Conservation (phyloP, 2,329 filamentous ascomycete genomes). For the Helotiales sp. region DNA sequence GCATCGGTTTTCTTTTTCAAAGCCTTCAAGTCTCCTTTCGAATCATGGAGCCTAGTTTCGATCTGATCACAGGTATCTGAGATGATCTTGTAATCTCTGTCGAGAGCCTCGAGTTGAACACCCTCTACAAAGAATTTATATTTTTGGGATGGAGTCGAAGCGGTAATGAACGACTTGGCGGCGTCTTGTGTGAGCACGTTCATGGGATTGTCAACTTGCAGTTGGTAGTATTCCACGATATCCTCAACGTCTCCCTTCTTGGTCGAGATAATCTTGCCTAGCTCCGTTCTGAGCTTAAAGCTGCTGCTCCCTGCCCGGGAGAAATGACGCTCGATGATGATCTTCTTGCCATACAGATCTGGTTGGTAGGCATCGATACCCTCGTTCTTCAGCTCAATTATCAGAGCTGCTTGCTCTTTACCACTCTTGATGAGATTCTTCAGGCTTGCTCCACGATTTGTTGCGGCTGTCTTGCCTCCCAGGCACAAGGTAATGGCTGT, state of each 20-base stretch:
- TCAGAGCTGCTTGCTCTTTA: conserved; percentile 73
- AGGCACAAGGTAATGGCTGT: conserved; percentile 92
- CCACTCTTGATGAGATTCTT: conserved; percentile 93
- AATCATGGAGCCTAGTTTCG: conserved; percentile 64
- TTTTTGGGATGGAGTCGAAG: conserved; percentile 80
- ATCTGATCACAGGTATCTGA: conserved; percentile 78
- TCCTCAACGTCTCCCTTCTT: conserved; percentile 90
- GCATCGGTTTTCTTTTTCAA: conserved; percentile 64
- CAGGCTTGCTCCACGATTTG: conserved; percentile 87
- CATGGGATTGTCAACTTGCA: conserved; percentile 96
- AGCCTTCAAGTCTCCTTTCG: conserved; percentile 65
- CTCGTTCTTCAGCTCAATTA: conserved; percentile 89
- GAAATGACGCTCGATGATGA: conserved; percentile 92
- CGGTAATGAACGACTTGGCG: conserved; percentile 89
- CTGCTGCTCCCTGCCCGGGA: conserved; percentile 73
- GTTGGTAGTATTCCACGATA: conserved; percentile 88
- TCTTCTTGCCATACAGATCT: conserved; percentile 81
- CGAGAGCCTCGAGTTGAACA: conserved; percentile 89
- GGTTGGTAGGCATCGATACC: conserved; percentile 84
- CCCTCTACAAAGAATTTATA: conserved; percentile 97
- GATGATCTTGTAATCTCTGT: conserved; percentile 87
- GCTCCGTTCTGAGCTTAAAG: conserved; percentile 81
- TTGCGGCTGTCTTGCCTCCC: conserved; percentile 91
- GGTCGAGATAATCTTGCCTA: conserved; percentile 72
- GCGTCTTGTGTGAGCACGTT: conserved; percentile 96